phyloP scores from a whole-genome alignment of 192 early-diverging fungal species.

The Entomortierella parvispora region DNA sequence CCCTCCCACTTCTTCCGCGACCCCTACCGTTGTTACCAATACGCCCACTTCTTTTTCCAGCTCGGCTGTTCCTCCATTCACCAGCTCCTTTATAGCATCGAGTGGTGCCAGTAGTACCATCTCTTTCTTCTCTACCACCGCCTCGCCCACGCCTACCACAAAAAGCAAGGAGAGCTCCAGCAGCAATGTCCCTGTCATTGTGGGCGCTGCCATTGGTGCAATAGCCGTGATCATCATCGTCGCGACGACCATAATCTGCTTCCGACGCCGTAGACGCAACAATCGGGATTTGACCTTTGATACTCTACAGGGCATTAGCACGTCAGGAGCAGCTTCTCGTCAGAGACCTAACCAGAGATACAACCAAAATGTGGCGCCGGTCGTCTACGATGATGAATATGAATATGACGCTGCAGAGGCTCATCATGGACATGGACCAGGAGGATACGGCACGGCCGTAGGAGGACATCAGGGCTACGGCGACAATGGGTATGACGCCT shows the following conservation, averaged over 20 bases:
- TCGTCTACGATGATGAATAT: slow-evolving; percentile 31
- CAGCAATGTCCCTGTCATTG: slow-evolving; percentile 39
- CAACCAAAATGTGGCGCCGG: neutral
- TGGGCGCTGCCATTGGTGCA: slow-evolving; percentile 24
- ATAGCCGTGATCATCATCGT: slow-evolving; percentile 28
- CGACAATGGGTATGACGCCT: slow-evolving; percentile 40
- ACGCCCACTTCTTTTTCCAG: neutral
- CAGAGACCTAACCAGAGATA: slow-evolving; percentile 13
- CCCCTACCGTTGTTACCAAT: neutral
- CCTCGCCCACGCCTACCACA: neutral
- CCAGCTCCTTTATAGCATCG: too few relatives aligned
- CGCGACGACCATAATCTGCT: slow-evolving; percentile 38
- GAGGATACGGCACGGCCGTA: neutral
- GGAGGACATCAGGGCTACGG: slow-evolving; percentile 4
- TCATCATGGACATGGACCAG: neutral
- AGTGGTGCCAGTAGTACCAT: too few relatives aligned
- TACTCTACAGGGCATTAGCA: slow-evolving; percentile 32
- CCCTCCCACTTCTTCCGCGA: neutral
- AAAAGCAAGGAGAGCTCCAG: neutral
- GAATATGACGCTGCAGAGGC: slow-evolving; percentile 12
- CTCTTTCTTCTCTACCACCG: neutral
- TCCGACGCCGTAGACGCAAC: slow-evolving; percentile 30
- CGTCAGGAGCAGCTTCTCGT: neutral
- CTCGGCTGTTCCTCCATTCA: neutral
- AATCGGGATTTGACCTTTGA: slow-evolving; percentile 43